These are phyloP conservation scores for Aspergillus glaucus DNA, from an alignment of 2,329 filamentous ascomycete genomes.

Conservation along the genomic window DNA sequence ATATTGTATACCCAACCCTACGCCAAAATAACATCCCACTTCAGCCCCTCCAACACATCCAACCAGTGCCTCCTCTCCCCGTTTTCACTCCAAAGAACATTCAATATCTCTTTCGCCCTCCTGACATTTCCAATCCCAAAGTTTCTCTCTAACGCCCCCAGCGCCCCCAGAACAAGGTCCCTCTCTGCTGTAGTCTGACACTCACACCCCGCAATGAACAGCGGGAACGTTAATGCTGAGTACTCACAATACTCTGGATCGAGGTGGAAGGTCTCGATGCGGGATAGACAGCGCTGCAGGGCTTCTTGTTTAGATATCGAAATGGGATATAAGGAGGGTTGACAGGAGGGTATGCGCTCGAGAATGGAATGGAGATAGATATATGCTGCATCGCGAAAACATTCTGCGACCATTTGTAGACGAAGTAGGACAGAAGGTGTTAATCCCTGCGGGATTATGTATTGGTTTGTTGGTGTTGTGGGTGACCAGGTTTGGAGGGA, in stretches of 20 bases:
- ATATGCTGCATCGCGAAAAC: constrained; percentile 32
- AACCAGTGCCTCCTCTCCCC: constrained; percentile 22
- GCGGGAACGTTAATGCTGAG: constrained; percentile 32
- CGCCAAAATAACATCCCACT: constrained; percentile 30
- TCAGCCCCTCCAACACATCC: constrained; percentile 25
- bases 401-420: constrained; percentile 31
- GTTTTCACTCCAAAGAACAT: constrained; percentile 17
- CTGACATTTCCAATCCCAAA: constrained; percentile 32
- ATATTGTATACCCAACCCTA: constrained; percentile 2
- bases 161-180: constrained; percentile 18
- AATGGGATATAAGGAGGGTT: constrained; percentile 3
- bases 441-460: constrained; percentile 27
- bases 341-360: constrained; percentile 6
- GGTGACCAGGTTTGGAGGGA: constrained; percentile 27
- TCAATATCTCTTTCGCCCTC: constrained; percentile 26
- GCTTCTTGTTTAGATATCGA: constrained; percentile 23
- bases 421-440: constrained; percentile 21
- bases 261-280: constrained; percentile 21
- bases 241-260: constrained; percentile 28
- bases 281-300: constrained; percentile 20
- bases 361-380: constrained; percentile 33
- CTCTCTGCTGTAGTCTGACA: constrained; percentile 16
- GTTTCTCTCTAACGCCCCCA: constrained; percentile 25
- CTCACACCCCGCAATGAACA: constrained; percentile 33
- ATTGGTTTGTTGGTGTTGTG: constrained; percentile 12